phyloP scores from a whole-genome alignment of 805 yeast genomes.

The Ogataea pilisensis region DNA sequence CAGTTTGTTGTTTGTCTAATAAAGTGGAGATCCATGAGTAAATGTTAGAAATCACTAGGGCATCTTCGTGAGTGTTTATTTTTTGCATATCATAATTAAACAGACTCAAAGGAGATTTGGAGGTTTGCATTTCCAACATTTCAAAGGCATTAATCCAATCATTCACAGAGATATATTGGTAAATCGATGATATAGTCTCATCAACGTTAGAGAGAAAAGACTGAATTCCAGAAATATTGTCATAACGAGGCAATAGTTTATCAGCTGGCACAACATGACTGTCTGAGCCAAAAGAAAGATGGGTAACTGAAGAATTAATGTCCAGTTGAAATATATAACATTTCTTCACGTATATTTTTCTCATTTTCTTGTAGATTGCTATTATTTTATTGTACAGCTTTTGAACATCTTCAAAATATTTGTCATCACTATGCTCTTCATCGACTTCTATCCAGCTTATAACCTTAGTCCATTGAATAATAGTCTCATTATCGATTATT shows the following conservation, averaged over 20 bases:
- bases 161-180: constrained; percentile 50
- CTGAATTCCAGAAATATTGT: constrained; percentile 48
- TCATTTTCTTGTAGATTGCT: constrained; percentile 55
- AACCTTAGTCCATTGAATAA: constrained; percentile 44
- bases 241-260: constrained; percentile 24
- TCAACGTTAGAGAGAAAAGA: constrained; percentile 63
- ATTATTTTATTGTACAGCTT: constrained; percentile 26
- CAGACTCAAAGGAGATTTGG: constrained; percentile 51
- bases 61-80: constrained; percentile 43
- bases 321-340: constrained; percentile 58
- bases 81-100: constrained; percentile 49
- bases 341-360: constrained; percentile 66
- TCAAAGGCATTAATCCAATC: constrained; percentile 83
- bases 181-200: constrained; percentile 51
- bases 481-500: constrained; percentile 62
- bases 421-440: constrained; percentile 5
- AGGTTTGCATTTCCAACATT: constrained; percentile 64
- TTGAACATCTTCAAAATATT: constrained; percentile 18
- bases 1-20: constrained; percentile 34
- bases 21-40: constrained; percentile 67
- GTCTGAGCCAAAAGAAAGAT: constrained; percentile 34
- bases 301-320: constrained; percentile 27
- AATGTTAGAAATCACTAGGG: constrained; percentile 59
- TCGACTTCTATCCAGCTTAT: constrained; percentile 22
- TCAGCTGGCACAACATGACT: constrained; percentile 37